These are phyloP conservation scores for Epichloe elymi DNA, from an alignment of 2,329 filamentous ascomycete species.

Conservation along the genomic window DNA sequence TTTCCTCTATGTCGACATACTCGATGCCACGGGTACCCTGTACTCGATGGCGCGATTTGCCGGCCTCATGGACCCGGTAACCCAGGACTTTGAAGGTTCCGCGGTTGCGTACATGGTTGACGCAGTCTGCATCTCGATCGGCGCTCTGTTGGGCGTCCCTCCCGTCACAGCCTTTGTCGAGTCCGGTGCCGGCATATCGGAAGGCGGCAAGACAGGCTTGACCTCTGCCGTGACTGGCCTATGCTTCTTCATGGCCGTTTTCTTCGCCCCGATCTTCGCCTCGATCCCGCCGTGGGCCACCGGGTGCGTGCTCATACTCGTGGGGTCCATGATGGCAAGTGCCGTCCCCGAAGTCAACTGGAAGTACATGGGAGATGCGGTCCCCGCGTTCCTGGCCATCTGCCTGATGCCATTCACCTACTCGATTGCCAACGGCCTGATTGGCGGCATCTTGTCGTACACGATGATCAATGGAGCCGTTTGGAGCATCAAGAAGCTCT, in stretches of 20 bases:
- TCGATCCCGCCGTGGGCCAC: conserved; percentile 85
- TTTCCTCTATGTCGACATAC: conserved; percentile 81
- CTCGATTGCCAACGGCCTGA: conserved; percentile 76
- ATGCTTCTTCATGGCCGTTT: conserved; percentile 77
- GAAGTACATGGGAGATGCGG: conserved; percentile 69
- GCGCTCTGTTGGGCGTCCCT: conserved; percentile 61
- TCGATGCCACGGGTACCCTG: conserved; percentile 74
- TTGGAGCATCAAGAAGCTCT: conserved; percentile 53
- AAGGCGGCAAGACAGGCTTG: conserved; percentile 75
- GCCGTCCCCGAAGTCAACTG: conserved; percentile 78
- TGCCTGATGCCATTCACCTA: conserved; percentile 84
- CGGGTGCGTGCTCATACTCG: conserved; percentile 74
- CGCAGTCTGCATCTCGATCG: conserved; percentile 65
- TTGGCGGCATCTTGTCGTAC: conserved; percentile 67
- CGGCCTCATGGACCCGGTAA: conserved; percentile 65
- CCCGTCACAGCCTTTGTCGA: conserved; percentile 82
- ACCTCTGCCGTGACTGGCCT: conserved; percentile 67
- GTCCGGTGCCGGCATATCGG: conserved; percentile 79
- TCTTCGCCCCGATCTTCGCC: conserved; percentile 84
- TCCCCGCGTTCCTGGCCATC: conserved; percentile 76
- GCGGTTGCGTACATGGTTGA: conserved; percentile 76
- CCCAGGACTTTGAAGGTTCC: conserved; percentile 78
- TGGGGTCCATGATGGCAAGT: conserved; percentile 77
- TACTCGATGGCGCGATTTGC: conserved; percentile 85
- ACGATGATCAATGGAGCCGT: conserved; percentile 60